Evolutionary conservation across 1,139 yeast species (phyloP), one percentile per base, ranked within the genome.

Genomic region (Diutina rugosa): DNA sequence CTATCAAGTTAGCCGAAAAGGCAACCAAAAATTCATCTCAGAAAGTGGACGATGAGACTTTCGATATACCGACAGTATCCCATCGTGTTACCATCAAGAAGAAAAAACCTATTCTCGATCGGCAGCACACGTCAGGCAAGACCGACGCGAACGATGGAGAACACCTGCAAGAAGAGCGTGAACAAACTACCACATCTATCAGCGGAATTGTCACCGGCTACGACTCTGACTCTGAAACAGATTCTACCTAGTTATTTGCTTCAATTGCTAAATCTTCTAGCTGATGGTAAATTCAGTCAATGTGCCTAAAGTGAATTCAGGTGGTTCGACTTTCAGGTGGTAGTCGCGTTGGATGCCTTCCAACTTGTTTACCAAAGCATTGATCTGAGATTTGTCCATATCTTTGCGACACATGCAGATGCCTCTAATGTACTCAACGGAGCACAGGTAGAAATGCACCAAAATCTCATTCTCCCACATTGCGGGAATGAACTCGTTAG

Each of bases 361-460:
- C 58, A 76, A 67, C 29, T 65, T 63, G 14, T 66, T 66, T 2
- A 73, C 61, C 60, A 77, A 66, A 29, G 63, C 64, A 54, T 65
- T 68, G 3, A 74, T 69, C 55, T 65, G 67, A 14, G 63, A 59
- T 61, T 68, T 67, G 55, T 76, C 80, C 70, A 73, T 67, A 61
- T 77, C 80, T 63, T 76, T 76, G 47, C 80, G 67, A 61, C 81
- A 76, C 58, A 71, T 63, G 55, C 76, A 72, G 9, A 73, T 65
- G 0, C 80, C 81, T 57, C 81, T 82, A 61, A 91, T 77, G 65
- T 88, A 85, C 56, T 79, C 84, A 5, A 81, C 73, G 7, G 95
- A 84, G 62, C 90, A 79, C 63, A 82, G 83, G 63, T 84, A 80
- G 69, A 85, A 89, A 28, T 79, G 77, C 4, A 73, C 72, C 56